Evolutionary conservation across 2,329 filamentous ascomycete genomes (phyloP).

Genomic region (Cladosporium sp.): DNA sequence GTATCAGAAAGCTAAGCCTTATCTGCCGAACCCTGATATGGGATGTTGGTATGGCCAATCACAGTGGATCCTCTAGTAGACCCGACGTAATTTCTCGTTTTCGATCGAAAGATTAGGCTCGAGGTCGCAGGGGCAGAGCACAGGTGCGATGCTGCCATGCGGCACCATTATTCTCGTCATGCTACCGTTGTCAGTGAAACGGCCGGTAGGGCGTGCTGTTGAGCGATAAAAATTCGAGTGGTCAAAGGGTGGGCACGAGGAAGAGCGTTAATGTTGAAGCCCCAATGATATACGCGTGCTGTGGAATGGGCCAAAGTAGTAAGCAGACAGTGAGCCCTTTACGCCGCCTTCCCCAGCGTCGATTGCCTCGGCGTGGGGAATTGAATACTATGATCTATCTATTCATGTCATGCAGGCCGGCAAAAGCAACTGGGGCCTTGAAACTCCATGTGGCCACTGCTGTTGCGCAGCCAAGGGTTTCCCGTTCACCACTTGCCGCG

Average conservation of each 20-base stretch:
- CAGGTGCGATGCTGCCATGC: conserved; percentile 10
- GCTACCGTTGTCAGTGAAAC: background rate
- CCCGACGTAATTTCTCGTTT: conserved; percentile 11
- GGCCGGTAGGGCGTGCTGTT: conserved; percentile 4
- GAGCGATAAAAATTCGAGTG: too few species aligned
- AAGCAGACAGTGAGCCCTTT: background rate
- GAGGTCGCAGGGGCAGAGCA: background rate
- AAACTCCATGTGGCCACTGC: conserved; percentile 17
- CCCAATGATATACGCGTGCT: background rate
- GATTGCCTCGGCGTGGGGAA: conserved; percentile 11
- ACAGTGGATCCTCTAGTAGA: background rate
- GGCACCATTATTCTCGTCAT: conserved; percentile 2
- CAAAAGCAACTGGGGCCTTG: conserved; percentile 13
- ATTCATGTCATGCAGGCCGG: conserved; percentile 19
- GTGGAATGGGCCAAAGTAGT: conserved; percentile 2
- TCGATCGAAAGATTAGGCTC: conserved; percentile 3
- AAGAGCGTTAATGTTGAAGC: background rate
- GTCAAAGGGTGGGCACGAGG: background rate
- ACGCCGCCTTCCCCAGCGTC: background rate
- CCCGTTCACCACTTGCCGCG: conserved; percentile 14
- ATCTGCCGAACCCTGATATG: background rate
- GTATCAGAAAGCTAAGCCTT: conserved; percentile 9
- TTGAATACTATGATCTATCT: conserved; percentile 11
- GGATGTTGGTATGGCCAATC: conserved; percentile 10
- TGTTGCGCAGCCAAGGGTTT: conserved; percentile 7